Conservation (phyloP, 1,284 basidiomycete species). For the Marasmius sp. region DNA sequence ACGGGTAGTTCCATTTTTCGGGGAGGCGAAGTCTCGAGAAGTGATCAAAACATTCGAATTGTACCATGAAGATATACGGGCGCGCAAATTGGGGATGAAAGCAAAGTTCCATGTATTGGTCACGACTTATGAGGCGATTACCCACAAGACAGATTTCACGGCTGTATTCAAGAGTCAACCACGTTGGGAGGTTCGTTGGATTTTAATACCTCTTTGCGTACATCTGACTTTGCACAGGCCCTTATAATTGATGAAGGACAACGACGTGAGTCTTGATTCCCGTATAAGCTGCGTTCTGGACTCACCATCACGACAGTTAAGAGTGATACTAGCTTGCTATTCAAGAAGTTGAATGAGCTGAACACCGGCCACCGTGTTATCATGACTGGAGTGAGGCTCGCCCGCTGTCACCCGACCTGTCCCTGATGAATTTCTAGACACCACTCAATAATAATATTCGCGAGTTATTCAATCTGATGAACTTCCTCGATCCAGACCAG, state of each 20-base stretch:
- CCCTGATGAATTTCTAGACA: conserved; percentile 50
- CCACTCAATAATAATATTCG: conserved; percentile 96
- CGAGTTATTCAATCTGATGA: conserved; percentile 94
- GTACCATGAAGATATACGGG: conserved; percentile 49
- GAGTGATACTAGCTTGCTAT: conserved; percentile 77
- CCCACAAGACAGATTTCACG: conserved; percentile 63
- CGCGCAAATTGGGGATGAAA: conserved; percentile 35
- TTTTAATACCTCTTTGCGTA: not conserved
- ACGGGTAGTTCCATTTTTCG: conserved; percentile 81
- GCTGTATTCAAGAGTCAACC: conserved; percentile 76
- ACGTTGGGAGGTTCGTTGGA: conserved; percentile 75
- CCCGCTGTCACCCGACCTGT: not conserved
- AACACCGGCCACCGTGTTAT: conserved; percentile 82
- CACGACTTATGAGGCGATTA: conserved; percentile 86
- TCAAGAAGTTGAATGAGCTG: conserved; percentile 80
- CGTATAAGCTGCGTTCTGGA: not conserved
- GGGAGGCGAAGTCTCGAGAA: conserved; percentile 76
- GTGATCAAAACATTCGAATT: conserved; percentile 85
- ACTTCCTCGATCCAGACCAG: conserved; percentile 80
- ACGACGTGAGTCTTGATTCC: conserved; percentile 54
- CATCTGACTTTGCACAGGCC: conserved; percentile 33
- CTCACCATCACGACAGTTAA: conserved; percentile 58
- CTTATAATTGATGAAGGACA: conserved; percentile 94
- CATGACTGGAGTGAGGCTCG: conserved; percentile 75
- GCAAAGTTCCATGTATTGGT: conserved; percentile 84